Conservation (phyloP, 2,329 filamentous ascomycete species). For the Cladosporium halotolerans region DNA sequence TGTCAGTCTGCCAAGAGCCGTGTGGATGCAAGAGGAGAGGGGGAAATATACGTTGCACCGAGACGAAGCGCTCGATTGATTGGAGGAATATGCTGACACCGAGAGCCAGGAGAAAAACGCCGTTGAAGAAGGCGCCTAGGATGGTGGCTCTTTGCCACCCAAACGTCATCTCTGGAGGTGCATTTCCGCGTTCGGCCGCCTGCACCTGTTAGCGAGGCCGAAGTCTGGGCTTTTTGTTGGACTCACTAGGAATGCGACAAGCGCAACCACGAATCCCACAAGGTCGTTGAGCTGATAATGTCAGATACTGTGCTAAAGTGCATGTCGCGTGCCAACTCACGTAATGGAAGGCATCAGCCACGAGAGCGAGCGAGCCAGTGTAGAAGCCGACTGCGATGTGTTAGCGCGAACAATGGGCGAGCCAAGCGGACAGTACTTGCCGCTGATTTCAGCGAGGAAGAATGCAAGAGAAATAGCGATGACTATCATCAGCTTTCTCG, state of each 20-base stretch:
- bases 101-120: slow-evolving; percentile 65
- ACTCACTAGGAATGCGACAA: slow-evolving; percentile 58
- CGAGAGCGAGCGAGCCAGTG: too few species aligned
- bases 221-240: too few species aligned
- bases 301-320: too few species aligned
- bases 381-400: too few species aligned
- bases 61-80: slow-evolving; percentile 54
- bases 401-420: too few species aligned
- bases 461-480: too few species aligned
- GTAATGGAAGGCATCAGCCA: too few species aligned
- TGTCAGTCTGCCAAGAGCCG: background rate
- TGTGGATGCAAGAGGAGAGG: slow-evolving; percentile 18
- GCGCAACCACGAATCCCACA: slow-evolving; percentile 60
- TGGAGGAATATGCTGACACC: slow-evolving; percentile 68
- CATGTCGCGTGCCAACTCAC: too few species aligned
- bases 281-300: too few species aligned
- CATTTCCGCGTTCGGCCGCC: slow-evolving; percentile 52
- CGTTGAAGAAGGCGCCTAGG: slow-evolving; percentile 72
- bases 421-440: too few species aligned
- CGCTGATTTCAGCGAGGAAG: too few species aligned
- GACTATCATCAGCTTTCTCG: too few species aligned
- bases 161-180: slow-evolving; percentile 58
- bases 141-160: slow-evolving; percentile 70
- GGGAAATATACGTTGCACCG: slow-evolving; percentile 41
- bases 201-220: slow-evolving; percentile 23